Base-by-base conservation (phyloP, 2,329 filamentous ascomycete genomes). In the Gnomoniopsis smithogilvyi region DNA sequence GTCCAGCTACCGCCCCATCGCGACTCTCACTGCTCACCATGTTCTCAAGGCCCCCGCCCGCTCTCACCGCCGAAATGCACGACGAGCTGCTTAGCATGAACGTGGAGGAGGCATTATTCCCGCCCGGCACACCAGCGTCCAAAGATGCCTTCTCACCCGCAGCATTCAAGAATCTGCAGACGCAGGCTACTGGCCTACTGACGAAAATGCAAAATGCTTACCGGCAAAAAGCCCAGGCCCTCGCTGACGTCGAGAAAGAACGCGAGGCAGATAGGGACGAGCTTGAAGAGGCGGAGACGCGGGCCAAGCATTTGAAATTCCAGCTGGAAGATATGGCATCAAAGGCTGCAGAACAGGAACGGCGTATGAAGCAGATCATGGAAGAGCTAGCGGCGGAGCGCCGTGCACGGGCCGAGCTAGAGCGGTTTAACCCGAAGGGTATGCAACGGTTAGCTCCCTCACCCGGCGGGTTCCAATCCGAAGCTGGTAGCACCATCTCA, bases 281-380 rank as follows among this genome's bases (percentile, higher is more conserved):
- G 68, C 70, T 80, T 17, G 82, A 82, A 51, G 84, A 87, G 66
- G 76, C 80, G 19, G 76, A 81, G 56, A 80, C 78, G 6, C 76
- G 82, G 3, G 76, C 79, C 7, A 72, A 76, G 21, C 78, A 83
- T 64, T 75, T 88, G 45, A 84, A 82, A 68, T 75, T 78, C 64
- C 84, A 88, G 68, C 75, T 89, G 1, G 82, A 87, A 63, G 80
- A 79, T 51, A 83, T 88, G 76, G 80, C 82, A 1, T 71, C 69
- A 17, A 78, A 78, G 64, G 80, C 80, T 0, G 73, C 76, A 2
- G 80, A 84, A 64, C 81, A 84, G 62, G 83, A 88, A 64, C 64
- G 70, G 7, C 73, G 73, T 2, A 81, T 79, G 58, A 73, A 76
- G 63, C 65, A 69, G 46, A 70, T 81, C 19, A 72, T 74, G 11